These are phyloP conservation scores for Zalerion maritima DNA, from an alignment of 495 filamentous ascomycete species.

Conservation along the genomic window DNA sequence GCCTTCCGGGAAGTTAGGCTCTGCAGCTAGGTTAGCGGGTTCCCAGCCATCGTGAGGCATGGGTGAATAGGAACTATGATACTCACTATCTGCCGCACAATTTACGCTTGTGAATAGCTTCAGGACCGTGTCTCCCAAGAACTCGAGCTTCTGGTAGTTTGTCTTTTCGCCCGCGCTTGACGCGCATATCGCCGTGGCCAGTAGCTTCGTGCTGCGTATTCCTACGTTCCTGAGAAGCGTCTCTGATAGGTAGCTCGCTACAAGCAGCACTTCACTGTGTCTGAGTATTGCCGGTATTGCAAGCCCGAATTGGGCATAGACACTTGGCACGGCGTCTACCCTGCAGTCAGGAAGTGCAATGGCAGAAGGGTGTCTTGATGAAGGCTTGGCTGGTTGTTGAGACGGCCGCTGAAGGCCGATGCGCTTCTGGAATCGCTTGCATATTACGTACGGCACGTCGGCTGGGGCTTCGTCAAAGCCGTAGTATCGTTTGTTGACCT, in stretches of 20 bases:
- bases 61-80: background rate
- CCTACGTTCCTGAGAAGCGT: slow-evolving; percentile 41
- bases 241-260: slow-evolving; percentile 47
- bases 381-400: slow-evolving; percentile 5
- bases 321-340: slow-evolving; percentile 41
- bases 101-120: slow-evolving; percentile 60
- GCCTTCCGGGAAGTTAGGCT: slow-evolving; percentile 63
- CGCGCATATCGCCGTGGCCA: slow-evolving; percentile 61
- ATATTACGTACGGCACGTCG: slow-evolving; percentile 33
- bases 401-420: slow-evolving; percentile 45
- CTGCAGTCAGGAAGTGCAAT: slow-evolving; percentile 19
- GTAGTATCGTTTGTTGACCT: slow-evolving; percentile 8
- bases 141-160: slow-evolving; percentile 82
- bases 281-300: slow-evolving; percentile 64
- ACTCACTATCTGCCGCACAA: slow-evolving; percentile 42
- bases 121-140: slow-evolving; percentile 76
- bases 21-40: slow-evolving; percentile 10
- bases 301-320: slow-evolving; percentile 48
- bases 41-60: background rate
- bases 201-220: slow-evolving; percentile 38
- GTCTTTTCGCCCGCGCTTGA: slow-evolving; percentile 42
- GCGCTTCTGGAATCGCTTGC: slow-evolving; percentile 37
- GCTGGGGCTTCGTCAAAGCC: slow-evolving; percentile 15
- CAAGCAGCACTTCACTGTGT: slow-evolving; percentile 46
- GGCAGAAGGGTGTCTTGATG: slow-evolving; percentile 16